These are phyloP conservation scores for Claviceps spartinae DNA, from an alignment of 2,329 filamentous ascomycete species.

Conservation along the genomic window DNA sequence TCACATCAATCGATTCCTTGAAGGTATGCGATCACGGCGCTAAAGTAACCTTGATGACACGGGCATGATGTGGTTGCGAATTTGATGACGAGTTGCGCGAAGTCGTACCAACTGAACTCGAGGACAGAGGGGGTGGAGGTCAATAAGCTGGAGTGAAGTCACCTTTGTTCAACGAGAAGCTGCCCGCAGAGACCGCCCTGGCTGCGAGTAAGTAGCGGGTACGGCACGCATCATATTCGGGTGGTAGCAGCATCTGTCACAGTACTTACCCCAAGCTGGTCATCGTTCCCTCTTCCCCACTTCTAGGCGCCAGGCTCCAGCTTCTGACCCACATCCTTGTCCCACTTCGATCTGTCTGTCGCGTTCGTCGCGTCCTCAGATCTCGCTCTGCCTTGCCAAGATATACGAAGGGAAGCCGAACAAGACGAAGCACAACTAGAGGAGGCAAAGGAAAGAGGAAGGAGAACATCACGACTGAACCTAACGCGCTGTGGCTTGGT, in stretches of 20 bases:
- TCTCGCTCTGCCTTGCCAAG: neutral
- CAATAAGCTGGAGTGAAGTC: conserved; percentile 18
- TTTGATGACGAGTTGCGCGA: conserved; percentile 24
- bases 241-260: conserved; percentile 3
- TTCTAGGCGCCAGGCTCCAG: neutral
- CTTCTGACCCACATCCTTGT: neutral
- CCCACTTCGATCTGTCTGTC: conserved; percentile 7
- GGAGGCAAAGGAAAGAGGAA: neutral
- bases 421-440: neutral
- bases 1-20: conserved; percentile 25
- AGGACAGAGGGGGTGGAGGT: conserved; percentile 14
- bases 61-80: conserved; percentile 25
- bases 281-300: conserved; percentile 7
- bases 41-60: conserved; percentile 29
- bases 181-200: conserved; percentile 12
- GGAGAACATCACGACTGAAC: neutral
- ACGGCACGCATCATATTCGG: no score
- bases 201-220: neutral
- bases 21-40: conserved; percentile 28
- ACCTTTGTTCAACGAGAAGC: conserved; percentile 12
- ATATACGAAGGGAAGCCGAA: neutral
- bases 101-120: conserved; percentile 11
- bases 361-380: conserved; percentile 15
- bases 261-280: conserved; percentile 9
- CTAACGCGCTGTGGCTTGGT: conserved; percentile 11